phyloP scores from a whole-genome alignment of 306 rosid species.

The Inga laurina region DNA sequence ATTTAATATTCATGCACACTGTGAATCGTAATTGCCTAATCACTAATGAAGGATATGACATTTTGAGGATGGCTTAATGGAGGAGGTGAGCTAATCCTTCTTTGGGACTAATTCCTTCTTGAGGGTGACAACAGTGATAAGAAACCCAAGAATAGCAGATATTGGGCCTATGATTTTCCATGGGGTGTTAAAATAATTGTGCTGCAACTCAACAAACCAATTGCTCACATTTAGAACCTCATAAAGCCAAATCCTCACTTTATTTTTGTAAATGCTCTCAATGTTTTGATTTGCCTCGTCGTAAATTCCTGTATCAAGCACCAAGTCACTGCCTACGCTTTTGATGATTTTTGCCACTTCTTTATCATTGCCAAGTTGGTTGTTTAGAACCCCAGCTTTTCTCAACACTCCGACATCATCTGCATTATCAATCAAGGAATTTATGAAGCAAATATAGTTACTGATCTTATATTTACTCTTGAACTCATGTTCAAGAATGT shows the following conservation, averaged over 20 bases:
- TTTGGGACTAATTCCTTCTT: not conserved
- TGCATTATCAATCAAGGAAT: not conserved
- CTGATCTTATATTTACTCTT: not conserved
- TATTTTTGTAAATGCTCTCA: not conserved
- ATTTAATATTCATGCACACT: too few relatives aligned
- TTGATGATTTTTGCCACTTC: not conserved
- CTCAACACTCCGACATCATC: not conserved
- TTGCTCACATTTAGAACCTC: too few relatives aligned
- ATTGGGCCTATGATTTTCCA: not conserved
- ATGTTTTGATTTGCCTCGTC: fast-evolving
- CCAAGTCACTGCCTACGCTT: not conserved
- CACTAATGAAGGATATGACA: too few relatives aligned
- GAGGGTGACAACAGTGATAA: not conserved
- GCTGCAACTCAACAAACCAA: not conserved
- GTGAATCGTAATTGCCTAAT: too few relatives aligned
- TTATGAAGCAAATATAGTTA: not conserved
- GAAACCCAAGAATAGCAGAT: not conserved
- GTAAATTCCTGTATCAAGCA: not conserved
- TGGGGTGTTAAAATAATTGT: not conserved
- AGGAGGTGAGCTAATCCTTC: too few relatives aligned
- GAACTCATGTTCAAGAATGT: not conserved
- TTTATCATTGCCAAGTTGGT: not conserved
- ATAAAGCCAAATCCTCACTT: not conserved
- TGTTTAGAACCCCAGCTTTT: not conserved
- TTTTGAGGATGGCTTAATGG: too few relatives aligned